A percentile compares a stretch with the other conserved stretches of the same genome.
phyloP scores from a whole-genome alignment of 495 filamentous ascomycete species.

The Aspergillus coremiiformis region DNA sequence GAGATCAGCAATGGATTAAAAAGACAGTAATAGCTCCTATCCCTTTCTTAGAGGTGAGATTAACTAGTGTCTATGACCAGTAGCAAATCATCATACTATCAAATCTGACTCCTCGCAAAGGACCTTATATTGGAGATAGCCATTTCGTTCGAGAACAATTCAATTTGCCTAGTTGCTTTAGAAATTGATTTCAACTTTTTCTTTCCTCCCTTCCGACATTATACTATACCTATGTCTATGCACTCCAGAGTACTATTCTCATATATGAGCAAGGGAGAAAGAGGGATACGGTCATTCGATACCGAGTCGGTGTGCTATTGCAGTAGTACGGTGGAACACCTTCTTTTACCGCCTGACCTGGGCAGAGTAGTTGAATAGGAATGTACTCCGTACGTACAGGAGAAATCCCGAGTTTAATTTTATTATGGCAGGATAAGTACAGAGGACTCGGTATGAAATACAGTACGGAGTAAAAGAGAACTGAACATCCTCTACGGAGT shows the following conservation, averaged over 20 bases:
- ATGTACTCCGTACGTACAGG: no score
- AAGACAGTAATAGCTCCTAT: neutral
- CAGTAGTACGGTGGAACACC: neutral
- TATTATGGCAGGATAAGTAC: neutral
- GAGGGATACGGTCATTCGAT: neutral
- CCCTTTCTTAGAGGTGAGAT: neutral
- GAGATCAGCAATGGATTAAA: neutral
- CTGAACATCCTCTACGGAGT: neutral
- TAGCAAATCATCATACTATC: slow-evolving; percentile 3
- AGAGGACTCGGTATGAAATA: no score
- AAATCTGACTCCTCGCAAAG: slow-evolving; percentile 7
- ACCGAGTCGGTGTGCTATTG: slow-evolving; percentile 1
- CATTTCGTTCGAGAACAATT: neutral
- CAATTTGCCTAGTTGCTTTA: no score
- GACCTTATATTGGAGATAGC: neutral
- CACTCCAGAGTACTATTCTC: neutral
- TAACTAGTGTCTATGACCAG: slow-evolving; percentile 8
- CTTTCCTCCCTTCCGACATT: neutral
- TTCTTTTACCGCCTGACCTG: neutral
- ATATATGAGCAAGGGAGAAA: slow-evolving; percentile 6
- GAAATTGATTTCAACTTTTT: neutral
- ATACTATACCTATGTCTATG: no score
- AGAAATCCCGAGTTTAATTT: neutral
- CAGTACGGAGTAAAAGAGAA: no score
- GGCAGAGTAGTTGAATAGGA: neutral